A percentile compares a stretch with the other conserved stretches of the same genome.
Conservation (phyloP, 1,284 basidiomycete genomes). For the Papiliotrema terrestris region DNA sequence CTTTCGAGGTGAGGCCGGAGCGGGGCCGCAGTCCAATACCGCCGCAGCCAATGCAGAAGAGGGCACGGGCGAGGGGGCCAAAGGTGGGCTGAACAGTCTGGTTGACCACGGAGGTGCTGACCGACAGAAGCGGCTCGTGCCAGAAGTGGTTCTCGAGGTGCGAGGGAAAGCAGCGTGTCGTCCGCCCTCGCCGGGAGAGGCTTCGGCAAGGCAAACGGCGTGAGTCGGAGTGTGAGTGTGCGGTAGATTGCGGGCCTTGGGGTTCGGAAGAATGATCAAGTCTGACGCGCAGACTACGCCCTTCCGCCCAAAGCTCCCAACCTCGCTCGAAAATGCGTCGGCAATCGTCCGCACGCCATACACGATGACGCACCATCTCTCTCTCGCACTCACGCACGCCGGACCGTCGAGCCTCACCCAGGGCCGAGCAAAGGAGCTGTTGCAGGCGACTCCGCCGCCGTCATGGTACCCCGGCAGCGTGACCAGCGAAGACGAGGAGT, state of each 20-base stretch:
- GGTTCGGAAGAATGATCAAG: neutral
- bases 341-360: constrained; percentile 74
- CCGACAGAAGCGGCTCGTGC: neutral
- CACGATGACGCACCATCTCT: constrained; percentile 57
- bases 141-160: constrained; percentile 12
- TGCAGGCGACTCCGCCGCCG: constrained; percentile 30
- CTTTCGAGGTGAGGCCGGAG: constrained; percentile 17
- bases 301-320: constrained; percentile 40
- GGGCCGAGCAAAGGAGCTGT: constrained; percentile 39
- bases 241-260: neutral
- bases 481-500: constrained; percentile 32
- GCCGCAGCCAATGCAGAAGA: neutral
- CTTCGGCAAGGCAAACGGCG: constrained; percentile 18
- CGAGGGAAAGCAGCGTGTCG: constrained; percentile 17
- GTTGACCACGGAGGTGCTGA: neutral
- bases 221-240: constrained; percentile 18
- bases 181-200: constrained; percentile 17
- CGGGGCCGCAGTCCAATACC: constrained; percentile 11
- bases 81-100: neutral
- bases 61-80: neutral
- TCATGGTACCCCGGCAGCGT: constrained; percentile 33
- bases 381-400: constrained; percentile 28
- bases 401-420: constrained; percentile 42
- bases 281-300: constrained; percentile 24
- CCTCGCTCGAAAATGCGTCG: constrained; percentile 46